These are phyloP conservation scores for Fusarium sp. DNA, from an alignment of 2,329 filamentous ascomycete species.

Conservation along the genomic window DNA sequence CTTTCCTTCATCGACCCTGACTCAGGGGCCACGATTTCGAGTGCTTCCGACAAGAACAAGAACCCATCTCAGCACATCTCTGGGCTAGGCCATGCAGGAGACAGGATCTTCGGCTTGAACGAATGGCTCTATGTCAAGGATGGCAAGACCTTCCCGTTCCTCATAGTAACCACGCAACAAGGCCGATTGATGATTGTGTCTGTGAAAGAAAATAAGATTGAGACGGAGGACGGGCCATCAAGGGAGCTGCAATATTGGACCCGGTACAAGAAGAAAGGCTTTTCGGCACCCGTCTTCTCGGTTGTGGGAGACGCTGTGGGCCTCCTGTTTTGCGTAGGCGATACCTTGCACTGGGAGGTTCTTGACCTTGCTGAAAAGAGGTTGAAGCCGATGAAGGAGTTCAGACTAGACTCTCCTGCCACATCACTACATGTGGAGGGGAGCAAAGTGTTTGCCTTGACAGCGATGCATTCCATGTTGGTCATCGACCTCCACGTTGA, in stretches of 20 bases:
- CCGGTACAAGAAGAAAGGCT: conserved; percentile 61
- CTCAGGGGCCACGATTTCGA: conserved; percentile 64
- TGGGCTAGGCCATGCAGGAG: conserved; percentile 66
- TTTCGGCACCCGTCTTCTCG: conserved; percentile 64
- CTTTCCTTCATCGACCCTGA: conserved; percentile 68
- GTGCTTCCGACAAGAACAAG: conserved; percentile 56
- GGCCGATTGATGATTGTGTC: conserved; percentile 69
- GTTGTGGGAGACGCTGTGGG: conserved; percentile 66
- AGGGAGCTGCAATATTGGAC: conserved; percentile 62
- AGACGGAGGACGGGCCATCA: conserved; percentile 22
- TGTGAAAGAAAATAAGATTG: conserved; percentile 48
- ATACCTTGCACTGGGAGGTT: conserved; percentile 65
- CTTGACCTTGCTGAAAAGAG: conserved; percentile 64
- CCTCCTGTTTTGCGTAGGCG: conserved; percentile 67
- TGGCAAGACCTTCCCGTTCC: conserved; percentile 69
- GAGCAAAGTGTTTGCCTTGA: conserved; percentile 63
- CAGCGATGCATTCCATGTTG: conserved; percentile 65
- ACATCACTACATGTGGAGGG: conserved; percentile 60
- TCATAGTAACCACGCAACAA: conserved; percentile 68
- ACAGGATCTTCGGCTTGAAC: conserved; percentile 69
- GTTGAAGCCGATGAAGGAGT: conserved; percentile 59
- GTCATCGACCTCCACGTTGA: conserved; percentile 62
- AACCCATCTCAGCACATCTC: conserved; percentile 61
- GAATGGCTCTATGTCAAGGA: conserved; percentile 73
- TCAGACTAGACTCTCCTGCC: conserved; percentile 65